Evolutionary conservation across 768 basidiomycete species (phyloP), one percentile per base, ranked within the genome.

Genomic region (Mycena metata): DNA sequence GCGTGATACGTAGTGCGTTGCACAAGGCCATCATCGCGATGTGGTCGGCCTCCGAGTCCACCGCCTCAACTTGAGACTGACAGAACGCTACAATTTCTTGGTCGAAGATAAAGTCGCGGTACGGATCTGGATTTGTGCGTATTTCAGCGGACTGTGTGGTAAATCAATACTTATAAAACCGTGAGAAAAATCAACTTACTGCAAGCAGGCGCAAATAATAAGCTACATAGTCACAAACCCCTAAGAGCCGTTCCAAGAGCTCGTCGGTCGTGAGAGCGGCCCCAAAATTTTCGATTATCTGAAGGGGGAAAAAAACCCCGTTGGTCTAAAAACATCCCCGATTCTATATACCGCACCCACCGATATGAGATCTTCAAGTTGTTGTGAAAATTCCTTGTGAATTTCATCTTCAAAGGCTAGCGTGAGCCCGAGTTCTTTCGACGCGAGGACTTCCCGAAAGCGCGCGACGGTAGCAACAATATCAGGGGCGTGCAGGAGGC

Each of bases 201-300:
- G 96, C 93, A 21, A 96, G 79, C 63, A 96, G 83, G 50, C 96
- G 88, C 71, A 98, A 84, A 77, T 90, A 95, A 69, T 91, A 86
- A 23, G 94, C 91, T 75, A 95, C 88, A 24, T 89, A 88, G 76
- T 93, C 91, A 9, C 90, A 91, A 11, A 81, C 90, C 42, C 68
- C 51, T 52, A 71, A 42, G 13, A 71, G 55, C 10, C 19, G 36
- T 23, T 52, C 64, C 35, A 71, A 35, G 4, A 71, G 49, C 35
- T 66, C 47, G 46, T 71, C 70, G 35, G 70, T 65, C 15, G 66
- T 65, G 17, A 71, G 59, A 5, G 63, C 62, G 12, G 33, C 26
- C 1, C 70, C 70, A 49, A 65, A 64, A 33, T 60, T 49, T 54
- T 57, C 59, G 55, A 71, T 42, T 33, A 68, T 58, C 24, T 57